phyloP scores from a whole-genome alignment of 108 stramenopile species.

The Cyclotella choctawhatcheeana region DNA sequence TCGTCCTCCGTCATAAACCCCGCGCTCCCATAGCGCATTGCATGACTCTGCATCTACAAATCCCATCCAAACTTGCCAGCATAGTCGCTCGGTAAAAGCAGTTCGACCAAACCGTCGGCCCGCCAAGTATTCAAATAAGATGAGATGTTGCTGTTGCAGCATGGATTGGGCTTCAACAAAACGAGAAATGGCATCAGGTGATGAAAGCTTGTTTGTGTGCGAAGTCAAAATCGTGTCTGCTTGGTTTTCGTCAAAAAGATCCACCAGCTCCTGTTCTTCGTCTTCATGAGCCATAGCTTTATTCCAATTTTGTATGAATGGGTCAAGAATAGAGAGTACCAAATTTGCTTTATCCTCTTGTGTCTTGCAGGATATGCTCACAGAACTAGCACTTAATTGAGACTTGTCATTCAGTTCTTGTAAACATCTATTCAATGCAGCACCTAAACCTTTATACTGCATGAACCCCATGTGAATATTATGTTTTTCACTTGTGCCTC shows the following conservation, averaged over 20 bases:
- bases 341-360: constrained; percentile 43
- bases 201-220: constrained; percentile 53
- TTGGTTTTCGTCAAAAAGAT: constrained; percentile 68
- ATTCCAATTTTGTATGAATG: constrained; percentile 76
- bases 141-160: constrained; percentile 68
- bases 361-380: constrained; percentile 17
- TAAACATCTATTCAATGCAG: constrained; percentile 64
- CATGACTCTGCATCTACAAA: constrained; percentile 33
- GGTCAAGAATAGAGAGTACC: constrained; percentile 53
- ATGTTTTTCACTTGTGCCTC: constrained; percentile 48
- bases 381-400: constrained; percentile 9
- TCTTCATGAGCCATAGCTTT: constrained; percentile 60
- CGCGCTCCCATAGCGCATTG: constrained; percentile 76
- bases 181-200: constrained; percentile 85
- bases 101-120: constrained; percentile 63
- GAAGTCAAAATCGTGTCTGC: background rate
- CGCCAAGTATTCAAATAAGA: constrained; percentile 62
- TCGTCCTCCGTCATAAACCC: constrained; percentile 72
- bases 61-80: constrained; percentile 81
- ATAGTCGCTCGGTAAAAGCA: constrained; percentile 71
- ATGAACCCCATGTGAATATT: constrained; percentile 50
- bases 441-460: constrained; percentile 67
- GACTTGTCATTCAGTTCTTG: constrained; percentile 25
- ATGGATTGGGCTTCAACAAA: constrained; percentile 80
- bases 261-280: constrained; percentile 79